Evolutionary conservation across 352 stramenopile genomes (phyloP), one percentile per base, ranked within the genome.

Genomic region (Phytophthora pluvialis): DNA sequence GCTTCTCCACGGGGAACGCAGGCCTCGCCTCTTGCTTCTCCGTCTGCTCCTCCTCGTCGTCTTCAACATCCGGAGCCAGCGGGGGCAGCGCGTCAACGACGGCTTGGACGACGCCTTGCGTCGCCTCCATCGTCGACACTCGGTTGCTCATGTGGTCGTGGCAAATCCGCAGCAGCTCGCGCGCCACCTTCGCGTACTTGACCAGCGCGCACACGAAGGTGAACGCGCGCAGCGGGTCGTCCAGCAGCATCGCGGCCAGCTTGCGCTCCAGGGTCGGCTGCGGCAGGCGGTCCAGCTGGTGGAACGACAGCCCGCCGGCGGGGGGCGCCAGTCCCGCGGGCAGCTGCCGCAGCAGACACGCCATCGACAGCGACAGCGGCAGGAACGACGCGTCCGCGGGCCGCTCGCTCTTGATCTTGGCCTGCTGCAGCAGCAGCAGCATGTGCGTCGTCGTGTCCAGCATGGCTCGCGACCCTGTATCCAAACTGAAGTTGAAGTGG

Each of bases 361-460:
- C 67, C 31, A 86, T 29, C 0, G 70, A 64, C 21, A 90, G 59
- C n/a, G 77, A 80, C 5, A 88, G 40, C 33, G 77, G 78, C 44
- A 90, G 50, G 63, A 90, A 90, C 2, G 79, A 86, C 0, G 10
- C 58, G 38, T 88, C 81, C 3, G n/a, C 33, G 0, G 81, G 79
- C 0, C 26, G 50, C 53, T 83, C 74, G 12, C 71, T 45, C 57
- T 82, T 83, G 55, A 77, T 67, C 35, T 71, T 70, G 31, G 72
- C 81, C 28, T 87, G 78, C 53, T 82, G 69, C 45, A 80, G 70
- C 60, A 90, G 58, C 40, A 80, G 58, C 44, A 77, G 56, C 75
- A 88, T 87, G 58, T 90, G 77, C 26, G 52, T 56, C 0, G 61
- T 45, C 6, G 75, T 66, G 33, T 86, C 75, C 5, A 83, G 50